A percentile compares a stretch with the other conserved stretches of the same genome.
These are phyloP conservation scores for Spiromastix sp. DNA, from an alignment of 2,329 filamentous ascomycete species.

Conservation along the genomic window DNA sequence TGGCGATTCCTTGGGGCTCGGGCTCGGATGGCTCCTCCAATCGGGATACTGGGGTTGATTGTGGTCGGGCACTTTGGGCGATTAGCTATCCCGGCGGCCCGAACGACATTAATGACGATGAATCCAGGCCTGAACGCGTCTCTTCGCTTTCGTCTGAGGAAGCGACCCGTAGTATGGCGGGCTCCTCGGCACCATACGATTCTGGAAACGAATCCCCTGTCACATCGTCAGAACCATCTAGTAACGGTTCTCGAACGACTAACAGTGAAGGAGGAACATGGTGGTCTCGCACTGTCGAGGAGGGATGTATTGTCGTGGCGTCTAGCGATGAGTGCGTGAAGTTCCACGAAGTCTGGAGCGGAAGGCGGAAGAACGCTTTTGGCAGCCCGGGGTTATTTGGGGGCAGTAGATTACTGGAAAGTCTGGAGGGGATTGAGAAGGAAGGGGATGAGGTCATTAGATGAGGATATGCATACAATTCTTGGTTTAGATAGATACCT, in stretches of 20 bases:
- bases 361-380: conserved; percentile 44
- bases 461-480: too few relatives aligned
- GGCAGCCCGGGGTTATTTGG: conserved; percentile 55
- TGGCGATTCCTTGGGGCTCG: conserved; percentile 73
- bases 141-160: neutral
- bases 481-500: neutral
- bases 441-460: conserved; percentile 52
- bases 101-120: conserved; percentile 17
- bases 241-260: conserved; percentile 5
- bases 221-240: neutral
- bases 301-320: conserved; percentile 83
- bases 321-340: conserved; percentile 87
- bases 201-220: neutral
- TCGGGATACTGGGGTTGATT: conserved; percentile 20
- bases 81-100: conserved; percentile 67
- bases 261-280: conserved; percentile 44
- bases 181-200: neutral
- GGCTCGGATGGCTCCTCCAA: conserved; percentile 25
- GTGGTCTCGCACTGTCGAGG: conserved; percentile 48
- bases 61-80: conserved; percentile 62
- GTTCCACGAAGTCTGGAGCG: conserved; percentile 91
- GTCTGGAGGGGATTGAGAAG: conserved; percentile 63
- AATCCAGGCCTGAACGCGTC: neutral
- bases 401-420: conserved; percentile 77
- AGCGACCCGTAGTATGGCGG: neutral